Base-by-base conservation (phyloP, 495 filamentous ascomycete genomes). In the Aspergillus incahuasiensis region DNA sequence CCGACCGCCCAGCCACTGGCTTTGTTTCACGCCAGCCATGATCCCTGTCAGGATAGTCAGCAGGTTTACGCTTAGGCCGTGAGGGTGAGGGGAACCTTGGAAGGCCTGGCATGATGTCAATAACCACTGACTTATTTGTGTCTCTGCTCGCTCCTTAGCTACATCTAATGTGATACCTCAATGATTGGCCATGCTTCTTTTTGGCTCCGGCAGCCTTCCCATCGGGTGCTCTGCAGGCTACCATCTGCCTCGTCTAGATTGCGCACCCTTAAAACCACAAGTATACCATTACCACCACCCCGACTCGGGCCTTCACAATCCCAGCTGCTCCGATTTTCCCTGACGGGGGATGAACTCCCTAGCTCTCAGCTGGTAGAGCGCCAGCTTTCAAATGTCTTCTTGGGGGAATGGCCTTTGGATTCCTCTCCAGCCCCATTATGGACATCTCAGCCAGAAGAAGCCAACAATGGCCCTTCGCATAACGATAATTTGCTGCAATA, bases 321-420 rank as follows among this genome's bases (percentile, higher is more conserved):
- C 16, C 59, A 71, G 22, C 19, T 71, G 44, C 57, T 74, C 20
- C 67, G 70, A 42, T 70, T 65, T 42, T 59, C 61, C 15, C 40
- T 76, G 19, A 69, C 53, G 5, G 65, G 58, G 8, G 64, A 45
- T 21, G 40, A 21, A 18, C 18, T 20, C 44, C 51, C 4, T 22
- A 3, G 15, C 20, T 13, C 22, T n/a, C 38, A 44, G 56, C 18
- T 34, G 40, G 0, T 25, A 18, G 58, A 60, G 13, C n/a, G 39
- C 20, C 48, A 55, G 6, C 44, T 65, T 18, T 20, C 43, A 9
- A 54, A 59, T 13, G 49, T 65, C 9, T 61, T 73, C 43, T 46
- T 61, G 12, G 25, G 44, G 5, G 30, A 68, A n/a, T 74, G 70
- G 72, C 49, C 59, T 13, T 40, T 42, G 3, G 55, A 55, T 1